These are phyloP conservation scores for Kuraishia molischiana DNA, from an alignment of 805 yeast genomes.

Conservation along the genomic window DNA sequence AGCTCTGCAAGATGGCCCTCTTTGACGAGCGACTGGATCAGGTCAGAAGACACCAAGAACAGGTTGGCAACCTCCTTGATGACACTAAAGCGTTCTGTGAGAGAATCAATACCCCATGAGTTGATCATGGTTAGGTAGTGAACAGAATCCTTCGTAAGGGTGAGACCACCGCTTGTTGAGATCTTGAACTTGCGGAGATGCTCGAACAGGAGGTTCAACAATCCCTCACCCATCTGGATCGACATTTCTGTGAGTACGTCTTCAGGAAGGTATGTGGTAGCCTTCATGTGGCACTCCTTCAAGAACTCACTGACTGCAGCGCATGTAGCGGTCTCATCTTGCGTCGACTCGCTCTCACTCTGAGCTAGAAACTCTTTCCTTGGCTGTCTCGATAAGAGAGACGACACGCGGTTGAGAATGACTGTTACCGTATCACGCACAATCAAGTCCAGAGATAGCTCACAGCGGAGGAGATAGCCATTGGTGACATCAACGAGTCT, in stretches of 20 bases:
- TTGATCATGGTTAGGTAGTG: constrained; percentile 63
- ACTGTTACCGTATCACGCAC: constrained; percentile 48
- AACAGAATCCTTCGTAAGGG: constrained; percentile 74
- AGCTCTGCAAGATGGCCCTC: constrained; percentile 71
- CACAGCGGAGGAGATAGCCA: constrained; percentile 47
- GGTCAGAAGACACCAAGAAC: constrained; percentile 78
- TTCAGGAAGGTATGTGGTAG: constrained; percentile 12
- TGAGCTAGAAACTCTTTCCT: constrained; percentile 52
- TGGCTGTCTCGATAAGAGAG: constrained; percentile 55
- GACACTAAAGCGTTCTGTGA: constrained; percentile 56
- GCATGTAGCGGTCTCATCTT: constrained; percentile 64
- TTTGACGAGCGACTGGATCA: constrained; percentile 65
- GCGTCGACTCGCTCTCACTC: constrained; percentile 14
- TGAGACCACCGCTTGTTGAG: constrained; percentile 73
- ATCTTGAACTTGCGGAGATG: constrained; percentile 73
- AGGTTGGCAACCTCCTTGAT: constrained; percentile 77
- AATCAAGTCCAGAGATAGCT: constrained; percentile 55
- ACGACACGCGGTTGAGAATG: constrained; percentile 37
- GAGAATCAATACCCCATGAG: constrained; percentile 38
- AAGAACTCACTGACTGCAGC: constrained; percentile 44
- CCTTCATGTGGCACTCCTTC: constrained; percentile 4
- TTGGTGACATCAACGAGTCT: constrained; percentile 56
- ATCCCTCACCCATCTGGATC: constrained; percentile 44
- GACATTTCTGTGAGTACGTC: constrained; percentile 26
- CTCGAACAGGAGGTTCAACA: constrained; percentile 48